Conservation (phyloP, 495 filamentous ascomycete genomes). For the Aspergillus olivimuriae region DNA sequence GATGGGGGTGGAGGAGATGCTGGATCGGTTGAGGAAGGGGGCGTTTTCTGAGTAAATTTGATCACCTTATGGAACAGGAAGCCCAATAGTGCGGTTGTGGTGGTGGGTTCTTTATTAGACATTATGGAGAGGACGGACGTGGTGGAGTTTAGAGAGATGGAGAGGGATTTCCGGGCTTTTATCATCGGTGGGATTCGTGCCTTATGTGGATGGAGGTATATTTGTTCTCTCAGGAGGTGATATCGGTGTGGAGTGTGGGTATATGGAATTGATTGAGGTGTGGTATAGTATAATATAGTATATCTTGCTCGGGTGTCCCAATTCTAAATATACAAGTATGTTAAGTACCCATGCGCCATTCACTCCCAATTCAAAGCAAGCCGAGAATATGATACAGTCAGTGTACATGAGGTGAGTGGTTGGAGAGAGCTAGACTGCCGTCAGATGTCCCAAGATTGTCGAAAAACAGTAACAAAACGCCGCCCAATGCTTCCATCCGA, state of each 20-base stretch:
- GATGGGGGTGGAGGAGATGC: conserved; percentile 41
- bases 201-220: background rate
- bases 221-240: no score
- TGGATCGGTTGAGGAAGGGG: conserved; percentile 27
- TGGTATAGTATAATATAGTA: background rate
- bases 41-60: no score
- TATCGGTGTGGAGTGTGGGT: no score
- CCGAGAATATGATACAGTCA: background rate
- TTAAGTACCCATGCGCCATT: background rate
- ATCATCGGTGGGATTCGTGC: conserved; percentile 19
- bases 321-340: background rate
- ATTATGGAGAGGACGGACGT: conserved; percentile 44
- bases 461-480: background rate
- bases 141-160: no score
- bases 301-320: background rate
- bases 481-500: background rate
- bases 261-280: background rate
- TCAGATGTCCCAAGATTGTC: no score
- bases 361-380: background rate
- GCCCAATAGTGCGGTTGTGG: conserved; percentile 40
- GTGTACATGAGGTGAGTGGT: background rate
- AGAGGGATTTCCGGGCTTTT: conserved; percentile 42
- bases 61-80: no score
- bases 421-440: background rate
- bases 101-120: conserved; percentile 49